Evolutionary conservation across 1,139 yeast species (phyloP).

Genomic region (Sugiyamaella novakii): DNA sequence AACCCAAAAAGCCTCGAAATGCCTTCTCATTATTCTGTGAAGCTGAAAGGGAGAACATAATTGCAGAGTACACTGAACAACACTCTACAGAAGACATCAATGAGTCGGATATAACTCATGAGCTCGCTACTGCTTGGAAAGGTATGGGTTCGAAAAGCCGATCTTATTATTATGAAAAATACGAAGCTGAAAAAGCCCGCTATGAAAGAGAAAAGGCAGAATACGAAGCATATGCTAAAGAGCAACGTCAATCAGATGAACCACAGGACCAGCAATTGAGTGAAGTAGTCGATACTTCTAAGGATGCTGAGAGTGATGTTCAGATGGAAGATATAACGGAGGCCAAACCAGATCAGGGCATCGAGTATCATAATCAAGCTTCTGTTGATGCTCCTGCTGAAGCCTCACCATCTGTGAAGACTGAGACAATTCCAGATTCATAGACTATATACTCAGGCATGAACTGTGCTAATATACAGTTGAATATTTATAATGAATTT

Average conservation of each 20-base stretch:
- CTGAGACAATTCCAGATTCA: not conserved
- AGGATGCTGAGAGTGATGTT: conserved; percentile 5
- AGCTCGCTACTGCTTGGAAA: conserved; percentile 88
- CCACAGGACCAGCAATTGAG: not conserved
- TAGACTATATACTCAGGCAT: too few relatives aligned
- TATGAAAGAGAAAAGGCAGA: conserved; percentile 73
- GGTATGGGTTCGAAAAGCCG: conserved; percentile 67
- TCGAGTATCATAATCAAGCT: not conserved
- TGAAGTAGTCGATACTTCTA: conserved; percentile 4
- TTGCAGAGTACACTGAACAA: conserved; percentile 52
- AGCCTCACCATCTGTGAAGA: not conserved
- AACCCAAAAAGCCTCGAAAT: conserved; percentile 88
- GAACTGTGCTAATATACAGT: not conserved
- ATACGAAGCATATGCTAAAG: conserved; percentile 47
- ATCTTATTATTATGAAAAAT: conserved; percentile 73
- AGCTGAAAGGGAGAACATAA: conserved; percentile 73
- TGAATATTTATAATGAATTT: not conserved
- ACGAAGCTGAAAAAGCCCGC: conserved; percentile 77
- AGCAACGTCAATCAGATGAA: conserved; percentile 1
- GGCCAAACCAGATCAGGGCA: not conserved
- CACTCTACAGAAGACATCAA: conserved; percentile 51
- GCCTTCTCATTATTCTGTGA: conserved; percentile 89
- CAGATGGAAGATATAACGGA: conserved; percentile 1
- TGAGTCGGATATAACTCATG: conserved; percentile 61
- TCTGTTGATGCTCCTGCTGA: not conserved